phyloP scores from a whole-genome alignment of 1,284 basidiomycete species.

The Leccinum pallidistipes region DNA sequence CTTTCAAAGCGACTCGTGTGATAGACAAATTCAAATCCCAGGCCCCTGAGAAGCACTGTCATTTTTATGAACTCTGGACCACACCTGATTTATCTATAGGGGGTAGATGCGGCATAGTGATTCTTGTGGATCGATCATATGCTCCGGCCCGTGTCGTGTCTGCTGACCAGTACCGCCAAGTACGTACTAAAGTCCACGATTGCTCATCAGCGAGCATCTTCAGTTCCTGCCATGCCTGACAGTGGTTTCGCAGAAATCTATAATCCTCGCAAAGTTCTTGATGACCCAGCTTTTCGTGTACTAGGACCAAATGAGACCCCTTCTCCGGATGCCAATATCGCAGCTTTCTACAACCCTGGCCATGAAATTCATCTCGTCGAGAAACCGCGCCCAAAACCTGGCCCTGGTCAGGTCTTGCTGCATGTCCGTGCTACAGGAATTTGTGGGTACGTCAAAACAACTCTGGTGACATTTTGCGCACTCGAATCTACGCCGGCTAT shows the following conservation, averaged over 20 bases:
- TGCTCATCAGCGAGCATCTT: neutral
- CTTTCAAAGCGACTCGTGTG: neutral
- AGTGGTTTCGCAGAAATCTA: conserved; percentile 43
- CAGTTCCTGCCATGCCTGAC: conserved; percentile 21
- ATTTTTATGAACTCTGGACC: neutral
- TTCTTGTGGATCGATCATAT: neutral
- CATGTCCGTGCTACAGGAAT: conserved; percentile 66
- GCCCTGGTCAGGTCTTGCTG: conserved; percentile 59
- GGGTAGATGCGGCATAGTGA: neutral
- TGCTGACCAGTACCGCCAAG: conserved; percentile 11
- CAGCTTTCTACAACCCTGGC: conserved; percentile 58
- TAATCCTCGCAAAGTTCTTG: conserved; percentile 51
- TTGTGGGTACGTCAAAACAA: conserved; percentile 47
- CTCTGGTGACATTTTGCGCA: neutral
- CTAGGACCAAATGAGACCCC: conserved; percentile 48
- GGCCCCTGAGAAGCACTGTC: neutral
- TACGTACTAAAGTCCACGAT: conserved; percentile 1
- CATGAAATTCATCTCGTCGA: conserved; percentile 62
- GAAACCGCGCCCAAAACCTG: conserved; percentile 56
- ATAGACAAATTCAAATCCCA: neutral
- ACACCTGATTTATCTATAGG: neutral
- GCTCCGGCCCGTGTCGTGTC: conserved; percentile 1
- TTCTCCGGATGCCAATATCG: conserved; percentile 48
- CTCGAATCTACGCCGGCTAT: neutral
- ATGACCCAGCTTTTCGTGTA: conserved; percentile 52